Evolutionary conservation across 2,329 filamentous ascomycete species (phyloP).

Genomic region (Penicillium digitatum): DNA sequence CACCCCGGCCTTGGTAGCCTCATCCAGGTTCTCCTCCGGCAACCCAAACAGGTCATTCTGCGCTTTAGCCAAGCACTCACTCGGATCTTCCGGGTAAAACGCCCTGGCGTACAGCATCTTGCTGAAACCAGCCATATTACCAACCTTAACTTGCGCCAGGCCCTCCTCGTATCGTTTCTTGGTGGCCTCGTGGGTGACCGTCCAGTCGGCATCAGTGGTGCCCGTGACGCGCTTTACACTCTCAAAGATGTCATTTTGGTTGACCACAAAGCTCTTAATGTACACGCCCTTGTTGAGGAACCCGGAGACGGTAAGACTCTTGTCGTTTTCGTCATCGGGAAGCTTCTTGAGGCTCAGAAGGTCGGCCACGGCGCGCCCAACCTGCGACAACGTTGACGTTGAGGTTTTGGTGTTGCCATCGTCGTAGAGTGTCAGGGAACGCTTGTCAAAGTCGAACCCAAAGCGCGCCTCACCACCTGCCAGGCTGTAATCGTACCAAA

Average conservation of each 20-base stretch:
- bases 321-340: conserved; percentile 40
- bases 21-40: conserved; percentile 57
- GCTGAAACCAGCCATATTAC: conserved; percentile 45
- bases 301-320: conserved; percentile 37
- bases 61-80: conserved; percentile 44
- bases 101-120: conserved; percentile 54
- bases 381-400: conserved; percentile 57
- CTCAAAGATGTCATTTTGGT: conserved; percentile 62
- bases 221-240: conserved; percentile 57
- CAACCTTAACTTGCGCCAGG: conserved; percentile 43
- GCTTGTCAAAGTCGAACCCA: conserved; percentile 51
- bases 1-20: conserved; percentile 50
- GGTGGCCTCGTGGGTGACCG: conserved; percentile 48
- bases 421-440: conserved; percentile 49
- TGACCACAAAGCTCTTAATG: conserved; percentile 55
- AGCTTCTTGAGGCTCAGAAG: conserved; percentile 47
- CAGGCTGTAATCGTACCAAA: conserved; percentile 55
- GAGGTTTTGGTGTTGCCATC: conserved; percentile 47
- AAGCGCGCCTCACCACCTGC: conserved; percentile 35
- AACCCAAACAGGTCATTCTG: conserved; percentile 56
- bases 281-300: conserved; percentile 52
- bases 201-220: conserved; percentile 59
- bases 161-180: conserved; percentile 50
- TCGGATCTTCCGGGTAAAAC: conserved; percentile 47
- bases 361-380: conserved; percentile 51